Conservation (phyloP, 305 asterid genomes). For the Plantago rigida region DNA sequence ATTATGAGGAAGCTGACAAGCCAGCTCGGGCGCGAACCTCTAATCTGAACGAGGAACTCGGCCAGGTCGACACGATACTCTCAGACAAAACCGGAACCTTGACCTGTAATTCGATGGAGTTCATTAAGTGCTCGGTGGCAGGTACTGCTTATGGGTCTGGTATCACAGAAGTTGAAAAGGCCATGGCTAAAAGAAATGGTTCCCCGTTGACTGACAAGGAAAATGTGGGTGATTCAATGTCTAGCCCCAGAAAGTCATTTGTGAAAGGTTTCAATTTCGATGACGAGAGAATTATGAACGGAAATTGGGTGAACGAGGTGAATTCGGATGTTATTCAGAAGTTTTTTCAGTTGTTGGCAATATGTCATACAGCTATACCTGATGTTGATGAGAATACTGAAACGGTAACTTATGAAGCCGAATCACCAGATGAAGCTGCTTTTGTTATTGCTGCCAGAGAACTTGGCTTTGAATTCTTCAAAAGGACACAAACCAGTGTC, state of each 20-base stretch:
- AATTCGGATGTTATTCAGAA: constrained; percentile 50
- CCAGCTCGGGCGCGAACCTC: constrained; percentile 94
- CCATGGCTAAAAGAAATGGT: constrained; percentile 72
- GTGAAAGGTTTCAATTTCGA: constrained; percentile 82
- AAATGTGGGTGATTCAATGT: constrained; percentile 23
- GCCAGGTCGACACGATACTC: constrained; percentile 81
- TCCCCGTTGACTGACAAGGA: constrained; percentile 47
- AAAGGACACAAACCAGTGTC: constrained; percentile 63
- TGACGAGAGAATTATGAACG: constrained; percentile 61
- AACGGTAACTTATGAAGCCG: constrained; percentile 72
- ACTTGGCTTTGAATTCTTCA: constrained; percentile 76
- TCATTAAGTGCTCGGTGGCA: constrained; percentile 74
- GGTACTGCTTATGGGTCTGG: constrained; percentile 83
- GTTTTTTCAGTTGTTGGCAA: constrained; percentile 66
- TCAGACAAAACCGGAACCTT: constrained; percentile 90
- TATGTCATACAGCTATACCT: constrained; percentile 93
- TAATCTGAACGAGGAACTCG: constrained; percentile 79
- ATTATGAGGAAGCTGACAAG: constrained; percentile 74
- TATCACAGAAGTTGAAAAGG: constrained; percentile 70
- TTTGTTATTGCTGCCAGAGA: constrained; percentile 92
- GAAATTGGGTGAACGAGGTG: constrained; percentile 62
- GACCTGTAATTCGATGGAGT: constrained; percentile 93
- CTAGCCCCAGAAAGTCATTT: constrained; percentile 29
- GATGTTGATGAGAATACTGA: constrained; percentile 60
- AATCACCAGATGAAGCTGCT: constrained; percentile 94